A percentile compares a stretch with the other conserved stretches of the same genome.
These are phyloP conservation scores for Ampelomyces quisqualis DNA, from an alignment of 2,329 filamentous ascomycete genomes.

Conservation along the genomic window DNA sequence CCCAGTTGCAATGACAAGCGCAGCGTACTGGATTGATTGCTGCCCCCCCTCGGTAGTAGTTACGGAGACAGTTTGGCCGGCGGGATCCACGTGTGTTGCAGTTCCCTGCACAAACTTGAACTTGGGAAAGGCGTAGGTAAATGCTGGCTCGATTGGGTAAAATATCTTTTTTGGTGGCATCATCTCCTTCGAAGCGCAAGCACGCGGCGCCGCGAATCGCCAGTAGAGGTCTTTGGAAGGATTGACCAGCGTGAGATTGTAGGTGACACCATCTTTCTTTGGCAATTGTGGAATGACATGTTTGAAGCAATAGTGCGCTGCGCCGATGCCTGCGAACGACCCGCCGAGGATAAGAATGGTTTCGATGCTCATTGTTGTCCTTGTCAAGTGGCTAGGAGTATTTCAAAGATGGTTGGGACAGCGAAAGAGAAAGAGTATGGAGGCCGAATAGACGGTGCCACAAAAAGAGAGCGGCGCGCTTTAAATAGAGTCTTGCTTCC, in stretches of 20 bases:
- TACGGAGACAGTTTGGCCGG: constrained; percentile 48
- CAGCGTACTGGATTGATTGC: constrained; percentile 50
- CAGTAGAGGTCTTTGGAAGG: constrained; percentile 58
- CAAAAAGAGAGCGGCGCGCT: constrained; percentile 8
- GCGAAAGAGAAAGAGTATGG: constrained; percentile 6
- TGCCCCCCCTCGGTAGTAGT: constrained; percentile 37
- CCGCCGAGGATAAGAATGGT: constrained; percentile 42
- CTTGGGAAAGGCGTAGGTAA: constrained; percentile 52
- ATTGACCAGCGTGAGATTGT: constrained; percentile 59
- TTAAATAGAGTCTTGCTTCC: constrained; percentile 13
- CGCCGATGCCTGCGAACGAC: constrained; percentile 39
- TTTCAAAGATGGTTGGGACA: not conserved
- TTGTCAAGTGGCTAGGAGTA: constrained; percentile 4
- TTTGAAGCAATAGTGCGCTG: constrained; percentile 41
- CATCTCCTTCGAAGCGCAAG: constrained; percentile 53
- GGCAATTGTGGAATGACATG: constrained; percentile 39
- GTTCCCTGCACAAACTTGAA: constrained; percentile 56
- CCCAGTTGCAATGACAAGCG: constrained; percentile 59
- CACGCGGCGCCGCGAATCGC: constrained; percentile 56
- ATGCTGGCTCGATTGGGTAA: constrained; percentile 53
- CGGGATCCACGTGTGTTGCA: constrained; percentile 52
- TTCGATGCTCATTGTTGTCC: constrained; percentile 35
- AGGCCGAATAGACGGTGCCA: constrained; percentile 6
- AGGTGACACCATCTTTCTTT: constrained; percentile 41
- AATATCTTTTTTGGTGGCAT: constrained; percentile 54